These are phyloP conservation scores for Strobilomyces confusus DNA, from an alignment of 768 basidiomycete species.

Conservation along the genomic window DNA sequence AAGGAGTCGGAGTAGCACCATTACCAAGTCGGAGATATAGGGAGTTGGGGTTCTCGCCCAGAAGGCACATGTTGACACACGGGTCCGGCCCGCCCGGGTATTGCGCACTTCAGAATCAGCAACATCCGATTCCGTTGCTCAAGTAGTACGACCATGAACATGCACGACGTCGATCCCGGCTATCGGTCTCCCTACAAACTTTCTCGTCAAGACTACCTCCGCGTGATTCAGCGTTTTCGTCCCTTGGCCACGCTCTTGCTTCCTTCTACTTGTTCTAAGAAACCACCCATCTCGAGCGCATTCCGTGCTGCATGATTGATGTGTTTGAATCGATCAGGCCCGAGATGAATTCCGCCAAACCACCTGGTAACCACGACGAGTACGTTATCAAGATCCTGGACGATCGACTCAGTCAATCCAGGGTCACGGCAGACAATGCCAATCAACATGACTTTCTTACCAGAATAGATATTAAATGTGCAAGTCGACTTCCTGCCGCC, in stretches of 20 bases:
- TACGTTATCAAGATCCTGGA: conserved; percentile 75
- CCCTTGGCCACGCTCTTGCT: conserved; percentile 22
- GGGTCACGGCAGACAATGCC: not conserved
- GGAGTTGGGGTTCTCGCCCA: not conserved
- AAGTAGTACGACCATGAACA: no score
- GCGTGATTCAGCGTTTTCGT: conserved; percentile 23
- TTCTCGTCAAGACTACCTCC: not conserved
- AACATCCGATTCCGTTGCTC: no score
- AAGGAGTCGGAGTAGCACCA: conserved; percentile 14
- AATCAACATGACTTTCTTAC: conserved; percentile 36
- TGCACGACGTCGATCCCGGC: no score
- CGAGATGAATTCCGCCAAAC: conserved; percentile 89
- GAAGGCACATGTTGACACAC: not conserved
- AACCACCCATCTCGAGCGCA: conserved; percentile 84
- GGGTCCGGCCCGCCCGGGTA: no score
- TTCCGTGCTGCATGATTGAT: conserved; percentile 95
- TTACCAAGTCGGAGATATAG: conserved; percentile 1
- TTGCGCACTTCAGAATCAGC: no score
- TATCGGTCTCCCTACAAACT: not conserved
- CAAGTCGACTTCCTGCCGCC: conserved; percentile 85
- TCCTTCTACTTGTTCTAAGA: conserved; percentile 54
- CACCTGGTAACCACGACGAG: conserved; percentile 91
- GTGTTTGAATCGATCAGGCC: conserved; percentile 85
- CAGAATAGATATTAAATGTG: conserved; percentile 86
- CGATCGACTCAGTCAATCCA: not conserved